These are phyloP conservation scores for Vaucheria bursata DNA, from an alignment of 352 stramenopile genomes.

Conservation along the genomic window DNA sequence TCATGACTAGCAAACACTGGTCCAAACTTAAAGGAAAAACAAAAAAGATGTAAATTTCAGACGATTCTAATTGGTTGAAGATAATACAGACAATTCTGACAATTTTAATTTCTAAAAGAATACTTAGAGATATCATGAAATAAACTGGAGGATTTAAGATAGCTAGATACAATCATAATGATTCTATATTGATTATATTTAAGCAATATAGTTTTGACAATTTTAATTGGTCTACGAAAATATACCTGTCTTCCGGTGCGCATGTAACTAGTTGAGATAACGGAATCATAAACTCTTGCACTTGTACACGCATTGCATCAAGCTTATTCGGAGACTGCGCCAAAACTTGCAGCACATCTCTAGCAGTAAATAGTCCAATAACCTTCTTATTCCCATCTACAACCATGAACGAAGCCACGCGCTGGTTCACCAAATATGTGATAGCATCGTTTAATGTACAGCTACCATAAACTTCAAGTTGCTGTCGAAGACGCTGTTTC, in stretches of 20 bases:
- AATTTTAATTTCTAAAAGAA: too few relatives aligned
- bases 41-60: too few relatives aligned
- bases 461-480: conserved; percentile 1
- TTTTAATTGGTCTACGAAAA: not conserved
- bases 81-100: too few relatives aligned
- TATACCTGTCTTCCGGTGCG: conserved; percentile 21
- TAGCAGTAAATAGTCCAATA: conserved; percentile 50
- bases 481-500: conserved; percentile 22
- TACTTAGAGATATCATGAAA: too few relatives aligned
- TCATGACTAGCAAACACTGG: conserved; percentile 43
- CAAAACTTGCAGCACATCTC: conserved; percentile 42
- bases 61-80: too few relatives aligned
- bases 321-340: conserved; percentile 38
- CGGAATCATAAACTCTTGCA: conserved; percentile 49
- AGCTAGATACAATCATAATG: too few relatives aligned
- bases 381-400: conserved; percentile 42
- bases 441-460: conserved; percentile 30
- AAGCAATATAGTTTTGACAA: too few relatives aligned
- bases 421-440: conserved; percentile 35
- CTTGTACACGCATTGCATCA: conserved; percentile 35
- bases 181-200: too few relatives aligned
- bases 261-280: conserved; percentile 48
- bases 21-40: conserved; percentile 9
- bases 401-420: conserved; percentile 30
- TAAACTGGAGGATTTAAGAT: too few relatives aligned